A percentile compares a stretch with the other conserved stretches of the same genome.
These are phyloP conservation scores for Magnusiomyces tetraspermus DNA, from an alignment of 1,139 yeast species.

Conservation along the genomic window DNA sequence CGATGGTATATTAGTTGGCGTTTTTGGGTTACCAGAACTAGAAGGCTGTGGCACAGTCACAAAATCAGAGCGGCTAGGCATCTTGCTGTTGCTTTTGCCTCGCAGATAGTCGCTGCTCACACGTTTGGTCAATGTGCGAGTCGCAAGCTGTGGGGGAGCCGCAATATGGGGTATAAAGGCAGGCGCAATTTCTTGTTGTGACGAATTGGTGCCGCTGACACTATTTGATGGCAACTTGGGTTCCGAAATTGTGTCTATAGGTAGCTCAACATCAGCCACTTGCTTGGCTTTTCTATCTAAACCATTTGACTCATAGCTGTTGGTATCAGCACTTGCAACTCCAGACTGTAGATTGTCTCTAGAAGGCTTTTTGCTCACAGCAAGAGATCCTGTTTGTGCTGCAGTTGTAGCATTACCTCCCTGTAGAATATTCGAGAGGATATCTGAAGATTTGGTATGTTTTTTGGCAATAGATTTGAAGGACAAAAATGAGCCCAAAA, in stretches of 20 bases:
- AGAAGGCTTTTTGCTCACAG: too few relatives aligned
- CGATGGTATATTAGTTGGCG: too few relatives aligned
- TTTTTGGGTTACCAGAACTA: background rate
- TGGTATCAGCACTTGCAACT: too few relatives aligned
- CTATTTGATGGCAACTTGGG: too few relatives aligned
- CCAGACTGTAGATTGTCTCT: too few relatives aligned
- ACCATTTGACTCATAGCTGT: too few relatives aligned
- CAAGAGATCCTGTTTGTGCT: too few relatives aligned
- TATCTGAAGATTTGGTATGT: background rate
- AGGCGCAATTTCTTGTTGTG: background rate
- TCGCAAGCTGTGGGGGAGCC: background rate
- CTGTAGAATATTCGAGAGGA: background rate
- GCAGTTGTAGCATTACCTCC: background rate
- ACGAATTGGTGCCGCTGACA: too few relatives aligned
- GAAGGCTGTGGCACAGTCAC: background rate
- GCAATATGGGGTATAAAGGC: background rate
- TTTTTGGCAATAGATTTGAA: background rate
- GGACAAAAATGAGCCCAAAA: background rate
- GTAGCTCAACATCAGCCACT: too few relatives aligned
- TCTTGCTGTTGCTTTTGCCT: background rate
- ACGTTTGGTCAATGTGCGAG: background rate
- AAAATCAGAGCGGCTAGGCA: background rate
- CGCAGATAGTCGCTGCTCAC: background rate
- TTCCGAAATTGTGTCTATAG: too few relatives aligned
- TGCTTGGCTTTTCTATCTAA: too few relatives aligned